These are phyloP conservation scores for Aspergillus funiculosus DNA, from an alignment of 495 filamentous ascomycete genomes.

Conservation along the genomic window DNA sequence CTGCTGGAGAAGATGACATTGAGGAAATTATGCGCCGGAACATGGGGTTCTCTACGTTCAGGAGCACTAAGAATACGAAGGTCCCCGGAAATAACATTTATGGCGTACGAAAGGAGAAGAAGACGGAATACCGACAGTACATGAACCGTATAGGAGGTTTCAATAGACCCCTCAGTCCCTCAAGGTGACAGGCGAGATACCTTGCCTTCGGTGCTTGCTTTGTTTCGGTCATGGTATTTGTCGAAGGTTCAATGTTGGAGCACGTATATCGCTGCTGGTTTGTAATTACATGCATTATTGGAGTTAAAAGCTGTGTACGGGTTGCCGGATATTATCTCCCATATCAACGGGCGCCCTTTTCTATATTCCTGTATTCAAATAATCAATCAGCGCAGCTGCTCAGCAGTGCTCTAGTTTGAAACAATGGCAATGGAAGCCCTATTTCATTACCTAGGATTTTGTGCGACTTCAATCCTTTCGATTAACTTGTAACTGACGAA, in stretches of 20 bases:
- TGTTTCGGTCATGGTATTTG: not conserved
- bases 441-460: no score
- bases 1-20: conserved; percentile 60
- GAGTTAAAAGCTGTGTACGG: conserved; percentile 15
- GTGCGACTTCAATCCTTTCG: no score
- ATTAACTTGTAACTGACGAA: not conserved
- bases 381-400: no score
- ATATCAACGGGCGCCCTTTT: not conserved
- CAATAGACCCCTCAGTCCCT: conserved; percentile 80
- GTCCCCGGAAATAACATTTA: conserved; percentile 84
- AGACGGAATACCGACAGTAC: conserved; percentile 93
- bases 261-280: no score
- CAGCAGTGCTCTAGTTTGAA: no score
- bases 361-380: not conserved
- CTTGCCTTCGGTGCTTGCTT: conserved; percentile 1
- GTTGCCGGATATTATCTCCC: not conserved
- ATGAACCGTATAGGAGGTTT: conserved; percentile 98
- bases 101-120: conserved; percentile 86
- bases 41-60: conserved; percentile 86
- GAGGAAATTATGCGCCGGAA: conserved; percentile 69
- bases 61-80: conserved; percentile 84
- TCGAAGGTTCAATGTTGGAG: not conserved
- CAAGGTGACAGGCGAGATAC: conserved; percentile 23
- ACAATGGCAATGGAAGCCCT: no score
- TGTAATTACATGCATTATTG: conserved; percentile 22